A percentile compares a stretch with the other conserved stretches of the same genome.
phyloP scores from a whole-genome alignment of 2,329 filamentous ascomycete species.

The Elsinoe australis region DNA sequence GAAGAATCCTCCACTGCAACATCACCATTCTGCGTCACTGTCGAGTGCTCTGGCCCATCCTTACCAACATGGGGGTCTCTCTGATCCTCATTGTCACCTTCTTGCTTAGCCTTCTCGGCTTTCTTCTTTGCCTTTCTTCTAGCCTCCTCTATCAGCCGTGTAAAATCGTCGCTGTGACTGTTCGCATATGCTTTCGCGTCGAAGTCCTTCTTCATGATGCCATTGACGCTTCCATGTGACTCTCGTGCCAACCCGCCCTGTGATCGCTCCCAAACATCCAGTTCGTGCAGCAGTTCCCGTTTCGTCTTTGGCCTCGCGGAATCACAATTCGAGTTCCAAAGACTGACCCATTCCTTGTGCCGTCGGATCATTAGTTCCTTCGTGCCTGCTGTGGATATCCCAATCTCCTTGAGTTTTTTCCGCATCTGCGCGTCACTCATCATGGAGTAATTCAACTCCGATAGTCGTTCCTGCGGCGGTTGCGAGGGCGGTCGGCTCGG shows the following conservation, averaged over 20 bases:
- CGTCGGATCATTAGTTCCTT: conserved; percentile 66
- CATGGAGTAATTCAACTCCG: conserved; percentile 77
- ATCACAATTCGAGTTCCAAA: conserved; percentile 97
- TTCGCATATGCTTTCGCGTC: conserved; percentile 68
- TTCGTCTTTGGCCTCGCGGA: conserved; percentile 64
- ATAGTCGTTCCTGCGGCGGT: conserved; percentile 56
- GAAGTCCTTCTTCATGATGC: conserved; percentile 79
- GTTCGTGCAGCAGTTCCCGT: conserved; percentile 63
- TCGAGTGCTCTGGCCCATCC: no score
- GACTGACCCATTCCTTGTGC: conserved; percentile 86
- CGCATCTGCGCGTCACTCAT: conserved; percentile 70
- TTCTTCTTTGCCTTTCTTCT: conserved; percentile 42
- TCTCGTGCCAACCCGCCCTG: conserved; percentile 56
- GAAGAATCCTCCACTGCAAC: conserved; percentile 11
- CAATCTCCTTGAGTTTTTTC: conserved; percentile 74
- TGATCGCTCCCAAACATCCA: conserved; percentile 80
- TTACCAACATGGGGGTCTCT: no score
- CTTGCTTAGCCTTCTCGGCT: conserved; percentile 31
- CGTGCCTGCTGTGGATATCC: conserved; percentile 63
- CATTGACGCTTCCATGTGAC: conserved; percentile 35
- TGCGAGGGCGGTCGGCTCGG: not conserved
- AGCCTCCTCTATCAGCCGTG: conserved; percentile 70
- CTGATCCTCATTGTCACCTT: no score
- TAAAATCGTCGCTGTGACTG: conserved; percentile 67
- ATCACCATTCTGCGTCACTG: no score